A percentile compares a stretch with the other conserved stretches of the same genome.
Conservation (phyloP, 2,329 filamentous ascomycete genomes). For the Magnaporthiopsis poae region DNA sequence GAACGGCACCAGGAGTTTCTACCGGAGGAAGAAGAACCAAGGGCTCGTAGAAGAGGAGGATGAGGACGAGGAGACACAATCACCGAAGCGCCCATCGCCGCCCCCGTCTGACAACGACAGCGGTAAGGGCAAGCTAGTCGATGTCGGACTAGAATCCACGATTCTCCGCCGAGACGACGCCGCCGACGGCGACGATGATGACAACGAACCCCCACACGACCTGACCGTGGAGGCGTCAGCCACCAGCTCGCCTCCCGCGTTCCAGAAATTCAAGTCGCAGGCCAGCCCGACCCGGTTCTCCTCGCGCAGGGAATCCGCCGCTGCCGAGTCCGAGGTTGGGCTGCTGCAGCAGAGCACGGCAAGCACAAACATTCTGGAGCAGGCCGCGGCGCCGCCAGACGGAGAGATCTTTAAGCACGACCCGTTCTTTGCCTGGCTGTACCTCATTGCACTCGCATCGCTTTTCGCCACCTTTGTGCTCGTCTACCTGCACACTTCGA, state of each 20-base stretch:
- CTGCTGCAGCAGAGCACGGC: constrained; percentile 29
- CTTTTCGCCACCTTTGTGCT: constrained; percentile 83
- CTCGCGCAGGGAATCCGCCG: constrained; percentile 31
- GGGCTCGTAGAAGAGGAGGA: constrained; percentile 20
- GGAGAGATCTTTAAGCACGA: constrained; percentile 73
- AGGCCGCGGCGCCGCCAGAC: constrained; percentile 41
- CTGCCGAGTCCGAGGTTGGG: constrained; percentile 37
- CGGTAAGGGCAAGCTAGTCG: constrained; percentile 63
- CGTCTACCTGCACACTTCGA: constrained; percentile 77
- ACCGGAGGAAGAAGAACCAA: constrained; percentile 17
- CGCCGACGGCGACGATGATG: constrained; percentile 45
- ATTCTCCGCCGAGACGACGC: constrained; percentile 38
- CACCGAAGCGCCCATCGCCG: not conserved
- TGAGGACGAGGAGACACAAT: constrained; percentile 14
- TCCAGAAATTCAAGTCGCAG: constrained; percentile 46
- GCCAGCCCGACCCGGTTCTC: constrained; percentile 24
- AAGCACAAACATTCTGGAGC: constrained; percentile 25
- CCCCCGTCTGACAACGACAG: constrained; percentile 19
- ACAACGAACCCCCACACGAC: constrained; percentile 41
- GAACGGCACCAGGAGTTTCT: constrained; percentile 44
- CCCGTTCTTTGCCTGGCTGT: constrained; percentile 83
- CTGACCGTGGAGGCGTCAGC: constrained; percentile 43
- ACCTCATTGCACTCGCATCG: constrained; percentile 71
- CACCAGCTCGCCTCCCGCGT: constrained; percentile 49
- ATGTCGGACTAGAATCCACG: constrained; percentile 70